Evolutionary conservation across 768 basidiomycete species (phyloP), one percentile per base, ranked within the genome.

Genomic region (Naganishia friedmannii): DNA sequence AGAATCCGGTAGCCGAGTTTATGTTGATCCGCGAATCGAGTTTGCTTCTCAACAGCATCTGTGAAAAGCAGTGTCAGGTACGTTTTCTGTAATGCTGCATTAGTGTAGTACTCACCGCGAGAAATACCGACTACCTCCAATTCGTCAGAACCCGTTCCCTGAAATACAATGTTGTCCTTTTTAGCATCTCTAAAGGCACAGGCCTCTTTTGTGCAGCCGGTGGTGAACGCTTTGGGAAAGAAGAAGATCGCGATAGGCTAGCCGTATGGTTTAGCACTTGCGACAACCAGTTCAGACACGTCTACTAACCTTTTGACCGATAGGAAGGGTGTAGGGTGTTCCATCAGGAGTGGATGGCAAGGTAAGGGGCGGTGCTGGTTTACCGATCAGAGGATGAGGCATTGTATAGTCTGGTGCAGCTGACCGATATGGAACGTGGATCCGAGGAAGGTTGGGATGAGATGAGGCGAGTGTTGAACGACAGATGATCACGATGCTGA

Each of bases 121-220:
- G 89, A 89, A 72, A 93, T 83, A 10, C 92, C 92, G 42, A 93
- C 82, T 39, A 93, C 84, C 54, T 85, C 83, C 39, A 90, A 85
- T 39, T 87, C 72, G 0, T 86, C 34, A 84, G 75, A 86, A 6
- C 45, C 63, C 15, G 23, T 29, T 51, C 85, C 82, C 76, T 88
- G 86, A 81, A 89, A 92, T 29, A 83, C 83, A 7, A 70, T 65
- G 56, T 75, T 87, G 84, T 89, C 86, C 42, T 83, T 85, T 53
- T 90, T 81, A 3, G 90, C 90, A 82, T 93, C 89, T 29, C 91
- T 86, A 80, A 93, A 92, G 65, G 87, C 84, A 75, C 90, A 92
- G 1, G 89, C 91, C 79, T 93, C 88, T 75, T 85, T 88, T 21
- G 90, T 93, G 80, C 92, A 92, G 6, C 89, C 90, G 63, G 83